Evolutionary conservation across 768 basidiomycete genomes (phyloP), one percentile per base, ranked within the genome.

Genomic region (Tubosaeta sp.): DNA sequence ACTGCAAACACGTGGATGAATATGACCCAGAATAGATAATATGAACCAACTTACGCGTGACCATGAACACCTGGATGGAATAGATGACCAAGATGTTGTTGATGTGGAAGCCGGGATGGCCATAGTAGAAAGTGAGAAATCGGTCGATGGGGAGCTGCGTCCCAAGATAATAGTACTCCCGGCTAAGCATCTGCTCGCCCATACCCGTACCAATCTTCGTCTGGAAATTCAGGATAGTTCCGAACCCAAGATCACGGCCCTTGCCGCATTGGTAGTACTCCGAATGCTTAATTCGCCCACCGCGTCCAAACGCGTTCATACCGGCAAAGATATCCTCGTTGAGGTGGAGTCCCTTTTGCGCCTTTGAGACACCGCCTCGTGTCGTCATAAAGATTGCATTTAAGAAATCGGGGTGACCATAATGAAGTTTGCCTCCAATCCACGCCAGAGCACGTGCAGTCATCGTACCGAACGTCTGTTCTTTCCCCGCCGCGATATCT

Each of bases 301-400:
- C 96, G 53, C 96, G 92, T 55, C 93, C 92, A 66, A 97, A 93
- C 3, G 96, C 95, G 59, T 89, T 97, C 95, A 99, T 99, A 61
- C 96, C 96, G 43, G 96, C 96, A 67, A 94, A 99, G 57, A 99
- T 99, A 83, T 99, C 96, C 71, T 99, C 96, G 74, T 98, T 98
- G 56, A 99, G 74, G 69, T 99, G 96, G 36, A 99, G 73, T 50
- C 96, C 96, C 69, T 99, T 99, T 71, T 99, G 96, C 22, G 96
- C 96, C 71, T 99, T 99, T 44, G 94, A 97, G 27, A 99, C 94
- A 57, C 96, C 96, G 40, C 96, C 96, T 48, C 96, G 91, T 10
- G 96, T 99, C 58, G 81, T 91, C 96, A 99, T 98, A 76, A 96
- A 99, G 27, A 89, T 85, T 36, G 88, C 95, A 67, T 96, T 96